Base-by-base conservation (phyloP, 345 rosid species). In the Aquilaria sinensis region DNA sequence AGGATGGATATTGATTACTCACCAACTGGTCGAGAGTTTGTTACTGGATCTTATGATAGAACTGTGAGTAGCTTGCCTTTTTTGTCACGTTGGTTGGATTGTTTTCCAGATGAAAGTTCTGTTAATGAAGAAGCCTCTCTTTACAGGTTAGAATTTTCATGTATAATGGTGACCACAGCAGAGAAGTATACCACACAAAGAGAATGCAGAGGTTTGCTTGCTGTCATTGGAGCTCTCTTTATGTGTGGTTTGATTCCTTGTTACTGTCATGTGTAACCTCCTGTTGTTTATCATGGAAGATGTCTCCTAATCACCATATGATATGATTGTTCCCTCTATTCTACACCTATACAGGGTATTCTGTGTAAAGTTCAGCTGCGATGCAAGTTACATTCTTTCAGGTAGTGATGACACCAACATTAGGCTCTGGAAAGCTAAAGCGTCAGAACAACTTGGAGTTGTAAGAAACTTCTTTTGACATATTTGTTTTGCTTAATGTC, bases 1-100 rank as follows among this genome's bases (percentile, higher is more conserved):
- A 95, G 99, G 75, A 83, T 91, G 96, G 97, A 95, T 81, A 89
- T 95, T 68, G 97, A 95, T 80, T 91, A 78, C 76, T 91, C 97
- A 2, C 96, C 99, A 43, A 91, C 99, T 31, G 99, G 99, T 55
- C 87, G 99, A 57, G 99, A 95, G 75, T 95, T 95, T 63, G 96
- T 87, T 11, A 95, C 97, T 6, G 99, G 97, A 63, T 95, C 99
- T 59, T 91, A 95, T 77, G 96, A 95, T 74, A 87, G 97, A 72
- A 88, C 97, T 1, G 97, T 88, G 67, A 79, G 89, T 61, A 10
- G 47, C 55, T 54, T 37, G 30, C 56, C 37, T 31, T 53, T 60
- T 53, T 46, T 58, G 47, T 15, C 29, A 14, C 33, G 50, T 7
- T 46, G 51, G 46, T 61, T 66, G 9, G 3, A 29, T 56, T 65